Conservation (phyloP, 768 basidiomycete species). For the Xerocomellus intermedius region DNA sequence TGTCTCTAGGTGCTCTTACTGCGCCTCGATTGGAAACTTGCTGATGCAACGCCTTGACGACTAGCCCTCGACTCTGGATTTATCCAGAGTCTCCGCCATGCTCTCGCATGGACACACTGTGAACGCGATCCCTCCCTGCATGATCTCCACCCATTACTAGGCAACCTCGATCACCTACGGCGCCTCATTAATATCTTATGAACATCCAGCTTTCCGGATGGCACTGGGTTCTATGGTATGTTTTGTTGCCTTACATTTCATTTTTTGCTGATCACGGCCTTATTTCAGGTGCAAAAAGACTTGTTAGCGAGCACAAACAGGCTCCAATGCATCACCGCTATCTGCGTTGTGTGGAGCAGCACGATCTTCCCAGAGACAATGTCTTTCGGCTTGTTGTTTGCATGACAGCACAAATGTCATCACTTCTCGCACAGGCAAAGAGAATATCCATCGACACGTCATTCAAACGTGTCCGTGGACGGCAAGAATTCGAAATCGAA, state of each 20-base stretch:
- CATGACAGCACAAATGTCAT: background rate
- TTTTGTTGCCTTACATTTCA: too few relatives aligned
- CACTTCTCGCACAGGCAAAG: background rate
- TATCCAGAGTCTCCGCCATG: background rate
- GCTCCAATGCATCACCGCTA: too few relatives aligned
- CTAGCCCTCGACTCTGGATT: background rate
- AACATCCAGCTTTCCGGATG: background rate
- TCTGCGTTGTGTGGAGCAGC: background rate
- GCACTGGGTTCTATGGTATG: background rate
- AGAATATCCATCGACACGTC: background rate
- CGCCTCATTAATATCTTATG: background rate
- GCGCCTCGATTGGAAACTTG: background rate
- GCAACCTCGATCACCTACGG: background rate
- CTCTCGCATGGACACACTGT: too few relatives aligned
- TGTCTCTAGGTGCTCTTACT: background rate
- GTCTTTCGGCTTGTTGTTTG: background rate
- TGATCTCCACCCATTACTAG: background rate
- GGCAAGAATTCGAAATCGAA: slow-evolving; percentile 2
- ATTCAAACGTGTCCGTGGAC: background rate
- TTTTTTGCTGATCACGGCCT: too few relatives aligned
- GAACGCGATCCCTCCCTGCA: too few relatives aligned
- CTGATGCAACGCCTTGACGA: background rate
- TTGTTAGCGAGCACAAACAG: too few relatives aligned
- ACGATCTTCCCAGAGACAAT: background rate
- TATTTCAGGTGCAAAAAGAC: too few relatives aligned